Evolutionary conservation across 441 rosid genomes (phyloP).

Genomic region (Erodium moschatum): DNA sequence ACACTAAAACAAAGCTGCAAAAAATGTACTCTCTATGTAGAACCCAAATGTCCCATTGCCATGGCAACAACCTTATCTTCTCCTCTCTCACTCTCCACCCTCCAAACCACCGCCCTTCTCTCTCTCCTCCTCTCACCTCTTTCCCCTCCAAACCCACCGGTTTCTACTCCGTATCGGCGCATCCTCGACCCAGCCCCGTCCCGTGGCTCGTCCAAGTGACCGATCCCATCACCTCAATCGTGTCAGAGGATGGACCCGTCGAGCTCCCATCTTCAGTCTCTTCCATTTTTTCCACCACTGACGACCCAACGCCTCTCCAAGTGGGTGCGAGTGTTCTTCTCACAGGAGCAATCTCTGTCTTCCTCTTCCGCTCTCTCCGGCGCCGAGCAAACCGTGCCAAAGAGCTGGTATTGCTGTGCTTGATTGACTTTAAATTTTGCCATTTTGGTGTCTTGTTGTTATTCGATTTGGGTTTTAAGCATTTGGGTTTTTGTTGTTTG

Average conservation of each 20-base stretch:
- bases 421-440: neutral
- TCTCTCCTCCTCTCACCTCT: constrained; percentile 17
- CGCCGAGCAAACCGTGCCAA: constrained; percentile 69
- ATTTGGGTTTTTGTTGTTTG: too few relatives aligned
- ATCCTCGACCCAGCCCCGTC: constrained; percentile 19
- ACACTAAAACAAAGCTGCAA: neutral
- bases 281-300: constrained; percentile 32
- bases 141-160: constrained; percentile 14
- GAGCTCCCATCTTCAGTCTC: constrained; percentile 48
- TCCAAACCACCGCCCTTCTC: constrained; percentile 21
- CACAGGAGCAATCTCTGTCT: constrained; percentile 67
- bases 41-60: constrained; percentile 44
- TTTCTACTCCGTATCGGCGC: constrained; percentile 15
- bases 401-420: constrained; percentile 41
- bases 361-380: constrained; percentile 74
- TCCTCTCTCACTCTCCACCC: constrained; percentile 19
- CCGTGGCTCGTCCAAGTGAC: constrained; percentile 27
- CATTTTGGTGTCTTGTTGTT: neutral
- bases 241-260: constrained; percentile 45
- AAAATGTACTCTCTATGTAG: neutral
- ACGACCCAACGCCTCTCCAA: constrained; percentile 62
- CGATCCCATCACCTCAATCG: constrained; percentile 23
- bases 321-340: constrained; percentile 73
- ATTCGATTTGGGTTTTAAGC: neutral
- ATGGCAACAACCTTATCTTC: constrained; percentile 24